A percentile compares a stretch with the other conserved stretches of the same genome.
Conservation (phyloP, 2,329 filamentous ascomycete species). For the Coniochaeta ligniaria region DNA sequence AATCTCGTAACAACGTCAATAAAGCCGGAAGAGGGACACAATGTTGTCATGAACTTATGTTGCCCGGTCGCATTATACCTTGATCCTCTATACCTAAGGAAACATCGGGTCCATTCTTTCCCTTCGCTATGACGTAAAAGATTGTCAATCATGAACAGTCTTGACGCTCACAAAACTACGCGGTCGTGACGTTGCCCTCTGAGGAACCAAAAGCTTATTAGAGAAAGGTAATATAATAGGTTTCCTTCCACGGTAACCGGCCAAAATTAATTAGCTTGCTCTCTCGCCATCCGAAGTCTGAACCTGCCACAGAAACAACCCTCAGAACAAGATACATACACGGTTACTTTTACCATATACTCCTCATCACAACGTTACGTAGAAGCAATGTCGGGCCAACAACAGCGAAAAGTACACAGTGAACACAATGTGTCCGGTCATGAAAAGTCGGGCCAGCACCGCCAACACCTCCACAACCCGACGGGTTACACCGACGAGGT, state of each 20-base stretch:
- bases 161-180: neutral
- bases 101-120: neutral
- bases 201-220: neutral
- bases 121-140: neutral
- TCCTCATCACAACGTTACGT: neutral
- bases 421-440: neutral
- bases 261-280: neutral
- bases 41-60: neutral
- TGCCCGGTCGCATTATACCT: neutral
- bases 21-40: neutral
- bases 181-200: neutral
- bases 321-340: neutral
- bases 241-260: neutral
- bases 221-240: neutral
- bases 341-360: neutral
- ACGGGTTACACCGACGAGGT: neutral
- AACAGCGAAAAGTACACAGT: neutral
- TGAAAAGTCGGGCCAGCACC: neutral
- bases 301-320: neutral
- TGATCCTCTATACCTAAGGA: neutral
- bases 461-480: constrained; percentile 1
- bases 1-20: neutral
- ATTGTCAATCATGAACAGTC: neutral
- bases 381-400: neutral
- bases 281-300: neutral